Evolutionary conservation across 2,329 filamentous ascomycete species (phyloP).

Genomic region (Sordariomycetes sp.): DNA sequence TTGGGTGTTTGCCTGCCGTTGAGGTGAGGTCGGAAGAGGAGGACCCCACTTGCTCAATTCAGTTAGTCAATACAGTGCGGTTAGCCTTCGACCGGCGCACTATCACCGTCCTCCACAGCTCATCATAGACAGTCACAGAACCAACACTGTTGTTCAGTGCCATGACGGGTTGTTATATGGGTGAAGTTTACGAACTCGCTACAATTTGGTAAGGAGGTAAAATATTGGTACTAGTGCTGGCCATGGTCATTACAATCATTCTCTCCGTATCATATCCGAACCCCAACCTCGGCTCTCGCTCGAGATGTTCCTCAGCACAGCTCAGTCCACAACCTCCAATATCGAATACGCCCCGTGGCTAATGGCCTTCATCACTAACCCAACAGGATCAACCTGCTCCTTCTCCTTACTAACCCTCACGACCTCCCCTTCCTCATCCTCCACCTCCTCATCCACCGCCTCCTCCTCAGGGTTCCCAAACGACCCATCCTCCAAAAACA

Average conservation of each 20-base stretch:
- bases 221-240: not conserved
- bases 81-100: not conserved
- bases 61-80: not conserved
- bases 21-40: not conserved
- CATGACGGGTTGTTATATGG: no score
- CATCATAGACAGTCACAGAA: no score
- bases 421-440: constrained; percentile 11
- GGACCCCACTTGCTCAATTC: not conserved
- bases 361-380: constrained; percentile 33
- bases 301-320: not conserved
- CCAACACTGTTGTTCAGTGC: no score
- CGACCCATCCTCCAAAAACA: constrained; percentile 35
- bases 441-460: constrained; percentile 20
- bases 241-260: not conserved
- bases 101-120: not conserved
- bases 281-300: not conserved
- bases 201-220: not conserved
- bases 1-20: not conserved
- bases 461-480: constrained; percentile 19
- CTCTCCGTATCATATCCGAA: not conserved
- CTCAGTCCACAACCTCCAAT: constrained; percentile 39
- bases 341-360: constrained; percentile 40
- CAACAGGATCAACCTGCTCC: constrained; percentile 26
- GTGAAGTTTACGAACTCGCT: no score
- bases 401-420: constrained; percentile 11